Conservation (phyloP, 73 alveolate species). For the Breviolum minutum region DNA sequence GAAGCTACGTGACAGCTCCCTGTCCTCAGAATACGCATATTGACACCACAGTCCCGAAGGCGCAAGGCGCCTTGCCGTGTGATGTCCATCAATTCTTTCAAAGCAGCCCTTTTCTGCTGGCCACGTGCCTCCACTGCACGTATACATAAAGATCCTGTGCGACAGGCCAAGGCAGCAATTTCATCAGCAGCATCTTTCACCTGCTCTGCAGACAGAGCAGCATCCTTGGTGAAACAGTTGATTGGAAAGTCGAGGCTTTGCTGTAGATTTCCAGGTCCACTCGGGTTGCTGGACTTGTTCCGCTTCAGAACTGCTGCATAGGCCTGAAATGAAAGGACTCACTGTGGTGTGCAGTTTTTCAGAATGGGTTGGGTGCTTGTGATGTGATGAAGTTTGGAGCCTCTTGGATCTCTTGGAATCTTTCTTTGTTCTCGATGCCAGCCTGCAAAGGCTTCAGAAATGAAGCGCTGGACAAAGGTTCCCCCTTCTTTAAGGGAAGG, state of each 20-base stretch:
- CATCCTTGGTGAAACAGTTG: conserved; percentile 65
- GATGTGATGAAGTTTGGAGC: neutral
- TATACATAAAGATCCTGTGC: conserved; percentile 32
- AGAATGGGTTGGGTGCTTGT: too few species aligned
- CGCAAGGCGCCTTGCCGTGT: conserved; percentile 44
- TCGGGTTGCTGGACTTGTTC: conserved; percentile 53
- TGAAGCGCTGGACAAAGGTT: too few species aligned
- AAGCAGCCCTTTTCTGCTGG: conserved; percentile 75
- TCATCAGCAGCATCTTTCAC: conserved; percentile 88
- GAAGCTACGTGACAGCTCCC: conserved; percentile 78
- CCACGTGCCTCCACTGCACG: conserved; percentile 78
- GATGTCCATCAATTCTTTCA: conserved; percentile 79
- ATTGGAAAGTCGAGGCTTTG: conserved; percentile 29
- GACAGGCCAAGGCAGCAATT: conserved; percentile 59
- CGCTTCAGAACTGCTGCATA: conserved; percentile 82
- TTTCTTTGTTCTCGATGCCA: conserved; percentile 81
- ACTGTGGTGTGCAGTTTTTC: neutral
- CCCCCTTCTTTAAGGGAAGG: neutral
- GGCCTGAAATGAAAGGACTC: neutral
- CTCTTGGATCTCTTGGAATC: conserved; percentile 93
- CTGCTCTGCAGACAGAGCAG: conserved; percentile 71
- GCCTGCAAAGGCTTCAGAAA: conserved; percentile 11
- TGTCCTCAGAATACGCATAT: conserved; percentile 64
- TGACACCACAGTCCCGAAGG: conserved; percentile 48
- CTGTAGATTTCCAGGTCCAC: neutral